Conservation (phyloP, 2,329 filamentous ascomycete genomes). For the Hypoxylon sp. region DNA sequence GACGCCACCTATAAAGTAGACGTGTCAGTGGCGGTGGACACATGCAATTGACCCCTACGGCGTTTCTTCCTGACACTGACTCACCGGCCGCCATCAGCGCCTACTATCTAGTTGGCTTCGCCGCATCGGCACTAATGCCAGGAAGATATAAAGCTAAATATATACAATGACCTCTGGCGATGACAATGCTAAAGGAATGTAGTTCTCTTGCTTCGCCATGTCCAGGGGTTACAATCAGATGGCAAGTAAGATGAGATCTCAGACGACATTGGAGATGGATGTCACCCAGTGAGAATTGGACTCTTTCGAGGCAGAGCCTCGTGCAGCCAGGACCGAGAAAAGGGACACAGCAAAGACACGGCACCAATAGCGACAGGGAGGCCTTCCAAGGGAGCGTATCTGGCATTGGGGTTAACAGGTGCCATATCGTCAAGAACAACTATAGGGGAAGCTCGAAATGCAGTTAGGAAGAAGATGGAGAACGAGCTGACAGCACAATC, state of each 20-base stretch:
- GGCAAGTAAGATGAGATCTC: not conserved
- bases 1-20: slow-evolving; percentile 38
- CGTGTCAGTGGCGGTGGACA: slow-evolving; percentile 20
- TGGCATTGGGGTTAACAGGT: slow-evolving; percentile 12
- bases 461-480: not conserved
- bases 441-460: not conserved
- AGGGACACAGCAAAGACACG: slow-evolving; percentile 16
- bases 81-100: not conserved
- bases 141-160: not conserved
- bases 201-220: not conserved
- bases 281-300: not conserved
- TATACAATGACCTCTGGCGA: not conserved
- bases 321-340: slow-evolving; percentile 20
- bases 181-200: not conserved
- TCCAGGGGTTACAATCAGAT: not conserved
- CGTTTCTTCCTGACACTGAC: too few species aligned
- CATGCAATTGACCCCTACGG: not conserved
- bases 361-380: slow-evolving; percentile 15
- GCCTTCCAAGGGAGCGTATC: slow-evolving; percentile 13
- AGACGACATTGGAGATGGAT: not conserved
- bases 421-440: not conserved
- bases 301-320: not conserved
- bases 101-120: not conserved
- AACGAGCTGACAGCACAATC: not conserved
- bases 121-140: not conserved